Evolutionary conservation across 2,329 filamentous ascomycete genomes (phyloP).

Genomic region (Metarhizium rileyi): DNA sequence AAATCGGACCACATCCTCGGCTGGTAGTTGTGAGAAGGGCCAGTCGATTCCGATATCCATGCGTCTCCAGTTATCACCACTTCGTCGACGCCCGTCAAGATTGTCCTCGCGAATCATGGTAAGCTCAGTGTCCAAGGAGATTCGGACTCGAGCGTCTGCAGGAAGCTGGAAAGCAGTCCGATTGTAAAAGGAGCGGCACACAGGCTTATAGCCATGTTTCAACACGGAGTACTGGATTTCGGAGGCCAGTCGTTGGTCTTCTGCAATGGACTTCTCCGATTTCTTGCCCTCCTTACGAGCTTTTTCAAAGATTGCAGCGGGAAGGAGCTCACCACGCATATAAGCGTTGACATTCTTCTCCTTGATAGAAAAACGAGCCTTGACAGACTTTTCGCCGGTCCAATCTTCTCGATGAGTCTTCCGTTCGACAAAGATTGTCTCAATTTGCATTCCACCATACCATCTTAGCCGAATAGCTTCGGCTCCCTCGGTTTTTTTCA

Average conservation of each 20-base stretch:
- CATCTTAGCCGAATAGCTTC: conserved; percentile 93
- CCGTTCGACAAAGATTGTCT: conserved; percentile 93
- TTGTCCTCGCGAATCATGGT: conserved; percentile 96
- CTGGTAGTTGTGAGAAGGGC: conserved; percentile 80
- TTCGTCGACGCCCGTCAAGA: conserved; percentile 64
- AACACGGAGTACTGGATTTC: conserved; percentile 93
- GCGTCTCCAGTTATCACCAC: conserved; percentile 86
- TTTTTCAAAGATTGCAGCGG: conserved; percentile 89
- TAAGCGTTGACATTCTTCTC: conserved; percentile 97
- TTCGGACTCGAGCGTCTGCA: conserved; percentile 89
- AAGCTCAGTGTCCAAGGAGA: conserved; percentile 92
- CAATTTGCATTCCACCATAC: conserved; percentile 94
- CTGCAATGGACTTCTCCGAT: conserved; percentile 78
- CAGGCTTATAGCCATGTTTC: conserved; percentile 75
- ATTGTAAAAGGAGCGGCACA: conserved; percentile 95
- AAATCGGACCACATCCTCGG: conserved; percentile 80
- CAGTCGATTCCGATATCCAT: conserved; percentile 97
- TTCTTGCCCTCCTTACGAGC: conserved; percentile 93
- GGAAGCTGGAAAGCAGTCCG: conserved; percentile 96
- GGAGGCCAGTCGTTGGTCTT: conserved; percentile 79
- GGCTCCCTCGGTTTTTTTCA: conserved; percentile 96
- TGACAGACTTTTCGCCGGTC: conserved; percentile 98
- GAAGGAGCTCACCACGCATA: conserved; percentile 72
- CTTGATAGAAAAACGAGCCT: conserved; percentile 88
- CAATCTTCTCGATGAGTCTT: conserved; percentile 98